Percentiles rank a stretch among this genome's conserved stretches.
Conservation (phyloP, 306 rosid genomes). For the Lathyrus sativus region DNA sequence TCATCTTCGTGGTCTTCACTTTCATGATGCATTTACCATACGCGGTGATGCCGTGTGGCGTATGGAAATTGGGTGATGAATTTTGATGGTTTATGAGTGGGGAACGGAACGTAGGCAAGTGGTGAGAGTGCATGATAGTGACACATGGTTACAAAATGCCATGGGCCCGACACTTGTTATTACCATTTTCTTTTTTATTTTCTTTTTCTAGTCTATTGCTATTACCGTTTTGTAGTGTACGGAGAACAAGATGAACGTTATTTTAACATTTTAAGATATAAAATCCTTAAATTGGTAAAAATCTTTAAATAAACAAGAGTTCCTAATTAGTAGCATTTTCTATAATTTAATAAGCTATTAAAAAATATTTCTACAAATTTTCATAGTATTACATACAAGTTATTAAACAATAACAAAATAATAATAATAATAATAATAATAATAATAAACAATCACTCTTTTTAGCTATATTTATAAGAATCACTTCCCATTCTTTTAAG, state of each 20-base stretch:
- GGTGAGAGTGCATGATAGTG: not conserved
- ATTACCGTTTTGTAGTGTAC: not conserved
- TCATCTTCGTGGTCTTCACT: not conserved
- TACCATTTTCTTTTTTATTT: not conserved
- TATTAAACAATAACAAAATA: no score
- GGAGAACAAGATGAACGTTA: not conserved
- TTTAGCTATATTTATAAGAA: no score
- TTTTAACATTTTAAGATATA: not conserved
- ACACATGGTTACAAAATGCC: not conserved
- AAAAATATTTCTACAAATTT: no score
- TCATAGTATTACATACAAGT: no score
- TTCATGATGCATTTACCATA: not conserved
- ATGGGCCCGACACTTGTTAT: not conserved
- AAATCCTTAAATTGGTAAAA: not conserved
- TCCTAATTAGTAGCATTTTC: no score
- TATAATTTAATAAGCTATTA: no score
- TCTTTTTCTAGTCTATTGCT: no score
- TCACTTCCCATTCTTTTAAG: no score
- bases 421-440: no score
- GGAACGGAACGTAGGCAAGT: not conserved
- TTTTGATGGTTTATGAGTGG: constrained; percentile 12
- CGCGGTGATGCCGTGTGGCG: not conserved
- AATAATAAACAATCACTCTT: no score
- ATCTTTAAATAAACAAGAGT: no score
- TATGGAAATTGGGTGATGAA: not conserved